Evolutionary conservation across 2,329 filamentous ascomycete species (phyloP).

Genomic region (Nemania bipapillata): DNA sequence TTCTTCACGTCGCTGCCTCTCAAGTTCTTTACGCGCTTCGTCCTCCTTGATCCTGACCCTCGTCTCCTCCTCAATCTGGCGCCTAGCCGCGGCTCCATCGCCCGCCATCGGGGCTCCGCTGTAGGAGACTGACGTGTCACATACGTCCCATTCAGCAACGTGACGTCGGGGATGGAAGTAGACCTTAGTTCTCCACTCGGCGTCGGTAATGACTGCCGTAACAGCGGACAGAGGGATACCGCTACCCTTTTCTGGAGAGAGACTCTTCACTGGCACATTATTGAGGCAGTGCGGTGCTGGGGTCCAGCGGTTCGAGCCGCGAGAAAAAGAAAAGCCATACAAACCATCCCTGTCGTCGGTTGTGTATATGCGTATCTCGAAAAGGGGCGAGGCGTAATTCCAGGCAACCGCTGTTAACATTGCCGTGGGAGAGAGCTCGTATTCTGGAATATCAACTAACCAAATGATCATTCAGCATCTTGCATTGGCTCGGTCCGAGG

Average conservation of each 20-base stretch:
- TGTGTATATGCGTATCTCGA: constrained; percentile 34
- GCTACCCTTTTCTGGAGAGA: not conserved
- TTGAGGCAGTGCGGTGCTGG: not conserved
- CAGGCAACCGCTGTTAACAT: constrained; percentile 33
- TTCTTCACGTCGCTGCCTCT: not conserved
- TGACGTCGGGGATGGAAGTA: constrained; percentile 27
- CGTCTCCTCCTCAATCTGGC: not conserved
- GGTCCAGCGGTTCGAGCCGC: constrained; percentile 15
- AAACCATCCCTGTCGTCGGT: constrained; percentile 24
- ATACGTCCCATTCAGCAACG: constrained; percentile 32
- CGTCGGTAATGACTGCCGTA: constrained; percentile 19
- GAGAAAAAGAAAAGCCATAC: constrained; percentile 20
- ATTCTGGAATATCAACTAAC: constrained; percentile 8
- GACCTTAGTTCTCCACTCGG: constrained; percentile 23
- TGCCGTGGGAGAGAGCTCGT: constrained; percentile 13
- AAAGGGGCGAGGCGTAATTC: constrained; percentile 34
- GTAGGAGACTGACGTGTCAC: constrained; percentile 16
- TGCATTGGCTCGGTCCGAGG: not conserved
- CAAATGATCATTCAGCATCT: not conserved
- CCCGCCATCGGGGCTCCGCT: not conserved
- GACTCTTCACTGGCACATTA: not conserved
- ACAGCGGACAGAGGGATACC: constrained; percentile 19
- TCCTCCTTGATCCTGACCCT: constrained; percentile 8
- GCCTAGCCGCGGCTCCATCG: not conserved
- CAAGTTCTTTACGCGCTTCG: not conserved